Conservation (phyloP, 805 yeast species). For the Candida oleophila region DNA sequence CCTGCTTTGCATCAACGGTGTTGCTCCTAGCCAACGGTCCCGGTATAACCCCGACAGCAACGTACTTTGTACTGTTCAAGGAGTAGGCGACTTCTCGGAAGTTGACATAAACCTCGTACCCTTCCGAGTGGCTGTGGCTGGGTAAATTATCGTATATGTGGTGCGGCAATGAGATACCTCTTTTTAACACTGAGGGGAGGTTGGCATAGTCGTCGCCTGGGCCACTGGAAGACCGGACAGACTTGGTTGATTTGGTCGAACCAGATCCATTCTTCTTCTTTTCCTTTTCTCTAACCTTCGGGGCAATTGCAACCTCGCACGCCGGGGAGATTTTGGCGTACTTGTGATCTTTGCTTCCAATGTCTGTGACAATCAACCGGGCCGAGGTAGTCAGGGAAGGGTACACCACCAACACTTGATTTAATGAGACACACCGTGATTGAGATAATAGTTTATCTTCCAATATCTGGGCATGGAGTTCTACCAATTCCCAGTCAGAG, state of each 20-base stretch:
- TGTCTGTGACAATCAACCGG: conserved; percentile 47
- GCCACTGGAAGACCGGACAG: conserved; percentile 16
- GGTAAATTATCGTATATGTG: conserved; percentile 22
- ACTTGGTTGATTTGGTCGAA: conserved; percentile 20
- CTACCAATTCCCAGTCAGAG: conserved; percentile 90
- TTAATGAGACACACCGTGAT: conserved; percentile 66
- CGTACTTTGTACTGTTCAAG: conserved; percentile 41
- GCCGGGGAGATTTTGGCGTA: conserved; percentile 58
- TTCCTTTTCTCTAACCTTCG: conserved; percentile 39
- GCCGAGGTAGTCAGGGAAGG: conserved; percentile 64
- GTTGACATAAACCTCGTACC: conserved; percentile 48
- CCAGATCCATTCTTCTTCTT: conserved; percentile 24
- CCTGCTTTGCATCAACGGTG: conserved; percentile 12
- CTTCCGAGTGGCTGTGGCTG: conserved; percentile 14
- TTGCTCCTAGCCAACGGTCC: conserved; percentile 45
- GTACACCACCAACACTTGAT: conserved; percentile 64
- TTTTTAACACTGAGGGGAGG: conserved; percentile 40
- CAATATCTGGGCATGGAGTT: conserved; percentile 71
- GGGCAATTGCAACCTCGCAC: conserved; percentile 77
- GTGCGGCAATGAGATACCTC: conserved; percentile 62
- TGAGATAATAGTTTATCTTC: conserved; percentile 77
- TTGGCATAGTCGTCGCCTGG: conserved; percentile 23
- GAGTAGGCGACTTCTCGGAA: conserved; percentile 33
- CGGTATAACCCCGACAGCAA: conserved; percentile 49
- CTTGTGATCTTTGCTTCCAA: conserved; percentile 41